Evolutionary conservation across 352 stramenopile genomes (phyloP).

Genomic region (Pythium myriotylum): DNA sequence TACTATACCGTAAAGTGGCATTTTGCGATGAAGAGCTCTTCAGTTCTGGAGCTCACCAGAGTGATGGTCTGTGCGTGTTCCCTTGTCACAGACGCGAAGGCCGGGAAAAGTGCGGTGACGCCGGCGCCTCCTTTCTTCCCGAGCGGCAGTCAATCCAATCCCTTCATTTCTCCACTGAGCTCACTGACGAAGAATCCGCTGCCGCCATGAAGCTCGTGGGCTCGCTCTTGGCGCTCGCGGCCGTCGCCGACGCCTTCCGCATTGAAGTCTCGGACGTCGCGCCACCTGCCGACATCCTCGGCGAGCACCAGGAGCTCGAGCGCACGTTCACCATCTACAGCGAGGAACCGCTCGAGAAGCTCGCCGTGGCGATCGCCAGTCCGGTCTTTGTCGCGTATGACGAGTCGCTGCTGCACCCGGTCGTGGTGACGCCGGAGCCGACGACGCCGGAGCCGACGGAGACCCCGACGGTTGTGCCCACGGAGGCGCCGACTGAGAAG

Average conservation of each 20-base stretch:
- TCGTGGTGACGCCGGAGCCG: constrained; percentile 5
- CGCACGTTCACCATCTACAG: constrained; percentile 26
- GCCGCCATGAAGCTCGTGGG: constrained; percentile 24
- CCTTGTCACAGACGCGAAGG: constrained; percentile 9
- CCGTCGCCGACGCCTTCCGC: constrained; percentile 19
- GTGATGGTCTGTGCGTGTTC: constrained; percentile 14
- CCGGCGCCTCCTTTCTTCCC: constrained; percentile 2
- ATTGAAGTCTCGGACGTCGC: constrained; percentile 24
- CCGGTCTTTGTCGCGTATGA: constrained; percentile 19
- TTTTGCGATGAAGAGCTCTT: constrained; percentile 5
- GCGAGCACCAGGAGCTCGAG: constrained; percentile 31
- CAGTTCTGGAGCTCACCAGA: not conserved
- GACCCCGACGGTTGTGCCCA: constrained; percentile 8
- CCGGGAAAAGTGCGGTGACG: constrained; percentile 12
- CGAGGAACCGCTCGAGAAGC: constrained; percentile 29
- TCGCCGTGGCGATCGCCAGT: constrained; percentile 22
- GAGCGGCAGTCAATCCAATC: constrained; percentile 15
- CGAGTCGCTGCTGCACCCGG: not conserved
- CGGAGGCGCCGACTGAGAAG: constrained; percentile 6
- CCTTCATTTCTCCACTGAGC: not conserved
- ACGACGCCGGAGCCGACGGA: constrained; percentile 11
- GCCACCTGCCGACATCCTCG: constrained; percentile 25
- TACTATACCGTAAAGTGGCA: constrained; percentile 8
- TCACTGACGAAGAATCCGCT: not conserved
- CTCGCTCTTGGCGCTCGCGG: constrained; percentile 10